These are phyloP conservation scores for Triticum turgidum DNA, from an alignment of 176 grass and related monocot genomes.

Conservation along the genomic window DNA sequence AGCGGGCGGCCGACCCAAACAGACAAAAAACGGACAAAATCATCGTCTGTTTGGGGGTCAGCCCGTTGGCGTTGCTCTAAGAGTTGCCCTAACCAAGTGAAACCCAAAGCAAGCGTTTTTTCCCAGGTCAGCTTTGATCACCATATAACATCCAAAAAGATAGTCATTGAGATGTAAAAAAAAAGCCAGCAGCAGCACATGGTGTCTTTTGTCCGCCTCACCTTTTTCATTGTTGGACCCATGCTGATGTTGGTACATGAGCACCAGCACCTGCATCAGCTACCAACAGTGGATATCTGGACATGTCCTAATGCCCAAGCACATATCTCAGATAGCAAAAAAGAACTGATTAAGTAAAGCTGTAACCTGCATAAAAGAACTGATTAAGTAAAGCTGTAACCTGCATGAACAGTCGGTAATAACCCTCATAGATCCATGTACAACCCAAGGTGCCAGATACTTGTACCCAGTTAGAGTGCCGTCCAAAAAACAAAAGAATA, in stretches of 20 bases:
- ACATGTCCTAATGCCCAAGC: neutral
- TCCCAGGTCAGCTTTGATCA: no score
- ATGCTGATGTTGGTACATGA: neutral
- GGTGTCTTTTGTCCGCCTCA: neutral
- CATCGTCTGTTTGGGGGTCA: no score
- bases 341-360: neutral
- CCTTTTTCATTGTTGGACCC: neutral
- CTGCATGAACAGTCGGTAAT: slow-evolving; percentile 21
- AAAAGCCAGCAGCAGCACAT: no score
- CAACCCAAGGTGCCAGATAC: neutral
- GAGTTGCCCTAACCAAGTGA: no score
- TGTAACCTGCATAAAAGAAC: neutral
- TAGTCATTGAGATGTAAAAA: no score
- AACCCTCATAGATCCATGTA: slow-evolving; percentile 7
- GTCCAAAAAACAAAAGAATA: slow-evolving; percentile 1
- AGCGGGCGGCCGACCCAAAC: no score
- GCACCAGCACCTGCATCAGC: neutral
- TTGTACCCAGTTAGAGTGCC: neutral
- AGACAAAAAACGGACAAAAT: no score
- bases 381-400: no score
- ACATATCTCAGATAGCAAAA: neutral
- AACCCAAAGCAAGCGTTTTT: no score
- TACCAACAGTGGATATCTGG: neutral
- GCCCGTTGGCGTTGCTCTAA: no score
- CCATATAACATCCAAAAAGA: no score